Percentiles rank a stretch among this genome's conserved stretches.
phyloP scores from a whole-genome alignment of 148 eudicot genomes.

The Chenopodium album region DNA sequence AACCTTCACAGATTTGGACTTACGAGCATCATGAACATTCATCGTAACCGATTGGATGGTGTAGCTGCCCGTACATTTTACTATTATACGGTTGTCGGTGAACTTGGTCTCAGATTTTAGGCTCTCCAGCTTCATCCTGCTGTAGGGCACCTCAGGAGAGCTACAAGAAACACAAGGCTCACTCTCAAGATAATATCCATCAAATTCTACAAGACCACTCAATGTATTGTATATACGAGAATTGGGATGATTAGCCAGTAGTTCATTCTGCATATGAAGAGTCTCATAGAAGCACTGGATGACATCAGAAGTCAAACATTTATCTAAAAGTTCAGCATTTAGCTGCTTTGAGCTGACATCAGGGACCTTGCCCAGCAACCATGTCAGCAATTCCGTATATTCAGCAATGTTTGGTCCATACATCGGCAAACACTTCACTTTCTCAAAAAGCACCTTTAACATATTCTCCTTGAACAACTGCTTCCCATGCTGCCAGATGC shows the following conservation, averaged over 20 bases:
- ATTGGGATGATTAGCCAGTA: constrained; percentile 97
- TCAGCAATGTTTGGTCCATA: constrained; percentile 92
- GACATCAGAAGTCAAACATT: constrained; percentile 85
- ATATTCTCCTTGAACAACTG: constrained; percentile 71
- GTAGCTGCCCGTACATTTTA: constrained; percentile 98
- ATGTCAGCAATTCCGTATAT: constrained; percentile 75
- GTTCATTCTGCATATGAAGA: constrained; percentile 89
- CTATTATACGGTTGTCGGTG: constrained; percentile 97
- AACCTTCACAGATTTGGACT: constrained; percentile 97
- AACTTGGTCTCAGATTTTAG: constrained; percentile 94
- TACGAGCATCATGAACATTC: constrained; percentile 99
- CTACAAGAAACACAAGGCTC: constrained; percentile 99
- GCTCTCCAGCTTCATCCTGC: constrained; percentile 95
- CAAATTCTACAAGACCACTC: constrained; percentile 98
- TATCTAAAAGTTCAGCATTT: constrained; percentile 67
- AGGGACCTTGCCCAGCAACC: constrained; percentile 72
- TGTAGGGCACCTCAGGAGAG: constrained; percentile 93
- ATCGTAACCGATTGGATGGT: constrained; percentile 96
- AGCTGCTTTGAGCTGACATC: constrained; percentile 71
- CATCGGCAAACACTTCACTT: constrained; percentile 75
- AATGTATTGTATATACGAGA: constrained; percentile 94
- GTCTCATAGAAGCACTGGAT: constrained; percentile 85
- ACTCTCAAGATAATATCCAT: constrained; percentile 98
- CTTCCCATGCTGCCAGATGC: constrained; percentile 93
- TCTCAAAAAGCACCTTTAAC: constrained; percentile 73